These are phyloP conservation scores for Phytophthora quininea DNA, from an alignment of 352 stramenopile genomes.

Conservation along the genomic window DNA sequence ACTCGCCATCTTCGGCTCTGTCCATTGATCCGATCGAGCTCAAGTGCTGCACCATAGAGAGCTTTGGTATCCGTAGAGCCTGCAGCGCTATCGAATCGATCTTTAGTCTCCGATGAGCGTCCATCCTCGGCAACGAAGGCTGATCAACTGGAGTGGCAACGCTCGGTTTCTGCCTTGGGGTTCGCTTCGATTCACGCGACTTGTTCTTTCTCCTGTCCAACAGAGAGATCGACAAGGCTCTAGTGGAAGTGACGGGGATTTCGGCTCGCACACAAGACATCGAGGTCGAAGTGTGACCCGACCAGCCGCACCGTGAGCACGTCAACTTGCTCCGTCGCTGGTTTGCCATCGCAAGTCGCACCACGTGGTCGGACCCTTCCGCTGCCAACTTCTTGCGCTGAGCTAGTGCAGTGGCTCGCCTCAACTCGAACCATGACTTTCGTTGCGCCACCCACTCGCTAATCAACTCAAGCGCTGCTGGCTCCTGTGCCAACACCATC, in stretches of 20 bases:
- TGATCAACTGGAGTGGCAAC: constrained; percentile 6
- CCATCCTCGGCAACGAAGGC: constrained; percentile 5
- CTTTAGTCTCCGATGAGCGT: constrained; percentile 19
- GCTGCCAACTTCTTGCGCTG: constrained; percentile 51
- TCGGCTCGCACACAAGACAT: constrained; percentile 40
- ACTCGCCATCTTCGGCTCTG: constrained; percentile 1
- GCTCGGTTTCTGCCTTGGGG: constrained; percentile 9
- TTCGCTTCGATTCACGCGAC: constrained; percentile 12
- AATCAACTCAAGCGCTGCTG: constrained; percentile 36
- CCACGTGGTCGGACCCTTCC: constrained; percentile 27
- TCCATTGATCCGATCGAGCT: not conserved
- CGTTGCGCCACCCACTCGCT: constrained; percentile 49
- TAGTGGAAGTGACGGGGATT: constrained; percentile 6
- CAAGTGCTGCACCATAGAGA: constrained; percentile 3
- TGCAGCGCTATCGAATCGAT: constrained; percentile 28
- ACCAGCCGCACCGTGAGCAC: constrained; percentile 63
- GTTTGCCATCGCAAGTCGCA: constrained; percentile 39
- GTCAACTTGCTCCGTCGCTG: constrained; percentile 56
- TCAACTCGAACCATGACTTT: constrained; percentile 59
- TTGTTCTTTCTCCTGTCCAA: constrained; percentile 13
- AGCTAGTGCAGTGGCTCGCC: constrained; percentile 62
- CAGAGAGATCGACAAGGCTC: not conserved
- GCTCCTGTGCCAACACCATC: constrained; percentile 40
- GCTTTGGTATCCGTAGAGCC: constrained; percentile 26
- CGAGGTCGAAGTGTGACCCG: constrained; percentile 58